These are phyloP conservation scores for Nigrospora oryzae DNA, from an alignment of 2,329 filamentous ascomycete genomes.

Conservation along the genomic window DNA sequence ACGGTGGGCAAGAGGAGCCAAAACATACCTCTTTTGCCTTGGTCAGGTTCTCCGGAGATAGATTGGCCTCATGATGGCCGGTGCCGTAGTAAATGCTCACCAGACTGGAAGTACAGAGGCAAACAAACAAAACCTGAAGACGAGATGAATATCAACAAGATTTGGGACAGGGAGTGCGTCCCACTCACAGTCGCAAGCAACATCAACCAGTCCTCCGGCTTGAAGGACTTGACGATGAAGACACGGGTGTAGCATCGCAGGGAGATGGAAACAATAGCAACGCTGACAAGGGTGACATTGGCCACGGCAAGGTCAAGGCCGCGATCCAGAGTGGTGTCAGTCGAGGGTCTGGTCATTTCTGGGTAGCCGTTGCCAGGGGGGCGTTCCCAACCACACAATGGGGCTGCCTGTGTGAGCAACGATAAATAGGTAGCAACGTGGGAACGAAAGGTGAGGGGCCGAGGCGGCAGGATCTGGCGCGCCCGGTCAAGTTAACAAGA, in stretches of 20 bases:
- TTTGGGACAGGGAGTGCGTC: too few species aligned
- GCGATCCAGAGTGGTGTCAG: not conserved
- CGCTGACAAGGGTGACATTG: conserved; percentile 20
- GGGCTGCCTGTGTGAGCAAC: too few species aligned
- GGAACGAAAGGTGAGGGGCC: too few species aligned
- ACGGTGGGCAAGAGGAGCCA: too few species aligned
- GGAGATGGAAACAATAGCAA: conserved; percentile 33
- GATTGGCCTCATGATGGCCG: not conserved
- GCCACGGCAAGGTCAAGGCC: conserved; percentile 15
- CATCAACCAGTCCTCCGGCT: conserved; percentile 17
- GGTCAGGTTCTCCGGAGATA: not conserved
- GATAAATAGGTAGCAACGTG: too few species aligned
- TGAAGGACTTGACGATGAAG: conserved; percentile 28
- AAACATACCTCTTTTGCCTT: not conserved
- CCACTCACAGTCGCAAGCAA: conserved; percentile 20
- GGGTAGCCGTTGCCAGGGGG: too few species aligned
- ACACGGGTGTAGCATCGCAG: conserved; percentile 35
- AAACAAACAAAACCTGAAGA: not conserved
- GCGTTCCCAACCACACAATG: too few species aligned
- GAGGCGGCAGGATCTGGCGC: too few species aligned
- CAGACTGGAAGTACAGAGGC: not conserved
- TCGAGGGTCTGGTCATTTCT: not conserved
- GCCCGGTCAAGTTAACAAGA: too few species aligned
- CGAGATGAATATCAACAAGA: too few species aligned
- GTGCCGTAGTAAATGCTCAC: conserved; percentile 2